phyloP scores from a whole-genome alignment of 129 eudicot genomes.

The Chrysanthemum lavandulifolium region DNA sequence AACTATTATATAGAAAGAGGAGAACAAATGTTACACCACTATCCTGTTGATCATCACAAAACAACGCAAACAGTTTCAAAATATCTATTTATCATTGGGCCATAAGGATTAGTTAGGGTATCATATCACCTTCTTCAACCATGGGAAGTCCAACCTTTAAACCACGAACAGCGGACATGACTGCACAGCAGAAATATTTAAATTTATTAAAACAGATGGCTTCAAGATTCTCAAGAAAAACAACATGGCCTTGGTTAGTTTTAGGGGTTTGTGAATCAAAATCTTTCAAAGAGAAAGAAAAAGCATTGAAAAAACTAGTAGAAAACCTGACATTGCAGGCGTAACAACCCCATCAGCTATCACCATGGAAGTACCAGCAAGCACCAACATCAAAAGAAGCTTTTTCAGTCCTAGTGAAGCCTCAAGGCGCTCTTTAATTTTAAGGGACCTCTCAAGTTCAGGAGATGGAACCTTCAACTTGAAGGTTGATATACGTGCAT shows the following conservation, averaged over 20 bases:
- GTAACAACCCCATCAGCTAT: slow-evolving; percentile 98
- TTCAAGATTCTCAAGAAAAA: slow-evolving; percentile 8
- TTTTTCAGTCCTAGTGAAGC: slow-evolving; percentile 68
- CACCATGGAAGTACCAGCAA: slow-evolving; percentile 97
- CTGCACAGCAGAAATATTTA: slow-evolving; percentile 39
- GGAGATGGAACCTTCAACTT: slow-evolving; percentile 91
- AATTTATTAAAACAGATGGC: slow-evolving; percentile 17
- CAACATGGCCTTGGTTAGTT: slow-evolving; percentile 6
- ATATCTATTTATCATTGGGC: background rate
- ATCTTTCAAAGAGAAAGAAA: slow-evolving; percentile 1
- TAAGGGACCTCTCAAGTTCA: slow-evolving; percentile 92
- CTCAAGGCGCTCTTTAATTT: slow-evolving; percentile 79
- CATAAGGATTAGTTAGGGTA: slow-evolving; percentile 18
- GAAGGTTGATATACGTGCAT: slow-evolving; percentile 91
- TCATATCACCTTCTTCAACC: slow-evolving; percentile 58
- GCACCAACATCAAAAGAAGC: slow-evolving; percentile 81
- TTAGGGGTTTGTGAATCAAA: slow-evolving; percentile 8
- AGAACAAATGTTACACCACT: too few species aligned
- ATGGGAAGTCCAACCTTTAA: slow-evolving; percentile 62
- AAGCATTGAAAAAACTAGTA: slow-evolving; percentile 9
- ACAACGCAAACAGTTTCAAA: too few species aligned
- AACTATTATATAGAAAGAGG: too few species aligned
- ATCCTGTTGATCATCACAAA: too few species aligned
- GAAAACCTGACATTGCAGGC: slow-evolving; percentile 96
- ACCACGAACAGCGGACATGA: slow-evolving; percentile 95